Conservation (phyloP, 352 stramenopile species). For the Blastocystis sp. region DNA sequence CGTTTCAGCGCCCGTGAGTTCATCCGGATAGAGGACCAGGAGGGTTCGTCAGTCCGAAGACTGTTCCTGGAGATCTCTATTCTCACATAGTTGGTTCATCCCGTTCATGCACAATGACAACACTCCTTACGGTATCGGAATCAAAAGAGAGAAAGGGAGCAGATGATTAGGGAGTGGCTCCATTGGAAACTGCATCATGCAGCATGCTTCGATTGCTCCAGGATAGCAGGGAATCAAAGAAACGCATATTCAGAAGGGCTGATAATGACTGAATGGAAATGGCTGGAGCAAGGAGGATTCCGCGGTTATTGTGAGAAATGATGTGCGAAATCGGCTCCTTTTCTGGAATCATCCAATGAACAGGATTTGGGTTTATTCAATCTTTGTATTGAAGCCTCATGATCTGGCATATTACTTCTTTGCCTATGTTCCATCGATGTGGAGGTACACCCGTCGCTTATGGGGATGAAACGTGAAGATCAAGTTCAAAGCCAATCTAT, state of each 20-base stretch:
- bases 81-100: slow-evolving; percentile 11
- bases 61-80: slow-evolving; percentile 8
- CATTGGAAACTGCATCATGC: slow-evolving; percentile 97
- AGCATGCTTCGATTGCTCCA: slow-evolving; percentile 97
- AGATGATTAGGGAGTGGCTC: slow-evolving; percentile 95
- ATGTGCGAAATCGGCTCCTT: too few relatives aligned
- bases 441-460: too few relatives aligned
- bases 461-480: too few relatives aligned
- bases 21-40: slow-evolving; percentile 35
- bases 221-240: slow-evolving; percentile 96
- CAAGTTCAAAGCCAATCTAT: too few relatives aligned
- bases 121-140: slow-evolving; percentile 74
- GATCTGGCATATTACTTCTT: too few relatives aligned
- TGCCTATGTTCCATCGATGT: too few relatives aligned
- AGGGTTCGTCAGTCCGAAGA: slow-evolving; percentile 74
- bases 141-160: slow-evolving; percentile 93
- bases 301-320: too few relatives aligned
- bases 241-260: slow-evolving; percentile 81
- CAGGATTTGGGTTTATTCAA: too few relatives aligned
- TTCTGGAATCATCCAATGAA: too few relatives aligned
- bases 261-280: too few relatives aligned
- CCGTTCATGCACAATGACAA: neutral
- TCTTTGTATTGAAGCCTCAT: too few relatives aligned
- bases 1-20: slow-evolving; percentile 27
- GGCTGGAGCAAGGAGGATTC: too few relatives aligned